These are phyloP conservation scores for Nitzschia putrida DNA, from an alignment of 108 stramenopile species.

Conservation along the genomic window DNA sequence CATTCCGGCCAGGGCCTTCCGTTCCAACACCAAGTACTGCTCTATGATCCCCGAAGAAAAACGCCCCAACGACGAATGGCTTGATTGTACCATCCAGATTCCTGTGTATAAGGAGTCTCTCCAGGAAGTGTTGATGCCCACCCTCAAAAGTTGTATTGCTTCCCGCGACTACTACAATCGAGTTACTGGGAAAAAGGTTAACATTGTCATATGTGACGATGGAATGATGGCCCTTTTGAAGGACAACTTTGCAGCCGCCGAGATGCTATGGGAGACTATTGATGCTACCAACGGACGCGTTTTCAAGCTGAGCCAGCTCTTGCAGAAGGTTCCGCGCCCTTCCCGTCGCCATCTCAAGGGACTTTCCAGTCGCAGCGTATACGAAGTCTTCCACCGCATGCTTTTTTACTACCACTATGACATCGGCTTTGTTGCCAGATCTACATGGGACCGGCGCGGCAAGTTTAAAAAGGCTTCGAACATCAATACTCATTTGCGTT, in stretches of 20 bases:
- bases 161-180: conserved; percentile 47
- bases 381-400: conserved; percentile 64
- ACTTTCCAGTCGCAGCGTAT: conserved; percentile 45
- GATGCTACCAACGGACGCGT: conserved; percentile 40
- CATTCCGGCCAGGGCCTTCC: conserved; percentile 53
- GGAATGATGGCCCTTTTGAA: conserved; percentile 54
- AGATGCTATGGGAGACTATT: conserved; percentile 61
- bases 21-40: conserved; percentile 55
- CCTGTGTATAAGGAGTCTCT: conserved; percentile 54
- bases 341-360: conserved; percentile 57
- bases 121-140: conserved; percentile 52
- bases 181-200: conserved; percentile 38
- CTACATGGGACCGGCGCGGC: conserved; percentile 52
- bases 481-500: conserved; percentile 50
- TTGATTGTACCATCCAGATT: conserved; percentile 53
- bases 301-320: conserved; percentile 42
- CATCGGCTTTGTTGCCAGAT: conserved; percentile 56
- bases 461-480: conserved; percentile 72
- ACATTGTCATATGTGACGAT: conserved; percentile 56
- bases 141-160: conserved; percentile 41
- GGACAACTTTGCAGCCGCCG: conserved; percentile 59
- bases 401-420: conserved; percentile 55
- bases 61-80: conserved; percentile 36
- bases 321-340: conserved; percentile 43
- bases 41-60: conserved; percentile 53